phyloP scores from a whole-genome alignment of 2,329 filamentous ascomycete genomes.

The Pseudocercospora pini-densiflorae region DNA sequence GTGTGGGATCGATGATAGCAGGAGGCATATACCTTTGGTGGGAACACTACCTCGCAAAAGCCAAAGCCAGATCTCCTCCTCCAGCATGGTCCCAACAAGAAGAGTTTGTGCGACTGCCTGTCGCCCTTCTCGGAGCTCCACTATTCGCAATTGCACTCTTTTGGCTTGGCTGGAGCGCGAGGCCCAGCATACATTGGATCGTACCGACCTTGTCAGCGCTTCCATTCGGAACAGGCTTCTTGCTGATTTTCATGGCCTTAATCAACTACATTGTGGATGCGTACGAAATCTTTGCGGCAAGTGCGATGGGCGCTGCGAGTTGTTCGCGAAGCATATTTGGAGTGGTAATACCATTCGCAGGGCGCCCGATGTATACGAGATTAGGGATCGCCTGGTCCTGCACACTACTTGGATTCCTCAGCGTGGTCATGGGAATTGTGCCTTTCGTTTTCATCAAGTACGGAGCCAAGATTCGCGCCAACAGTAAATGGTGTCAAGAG shows the following conservation, averaged over 20 bases:
- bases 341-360: constrained; percentile 58
- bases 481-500: constrained; percentile 66
- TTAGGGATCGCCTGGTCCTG: constrained; percentile 73
- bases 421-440: constrained; percentile 56
- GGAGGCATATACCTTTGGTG: constrained; percentile 67
- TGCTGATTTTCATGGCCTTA: constrained; percentile 56
- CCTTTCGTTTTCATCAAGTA: constrained; percentile 64
- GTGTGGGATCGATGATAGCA: constrained; percentile 63
- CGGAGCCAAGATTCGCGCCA: constrained; percentile 58
- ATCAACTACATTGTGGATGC: constrained; percentile 67
- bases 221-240: constrained; percentile 58
- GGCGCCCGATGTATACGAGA: constrained; percentile 64
- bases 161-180: constrained; percentile 65
- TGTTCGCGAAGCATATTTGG: constrained; percentile 80
- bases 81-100: constrained; percentile 65
- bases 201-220: constrained; percentile 54
- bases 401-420: constrained; percentile 55
- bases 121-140: constrained; percentile 62
- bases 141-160: constrained; percentile 49
- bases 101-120: constrained; percentile 70
- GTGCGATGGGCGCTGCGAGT: constrained; percentile 81
- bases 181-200: constrained; percentile 46
- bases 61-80: constrained; percentile 46
- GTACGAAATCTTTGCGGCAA: constrained; percentile 75
- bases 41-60: constrained; percentile 63